Conservation (phyloP, 2,329 filamentous ascomycete species). For the Aaosphaeria pasadenensis region DNA sequence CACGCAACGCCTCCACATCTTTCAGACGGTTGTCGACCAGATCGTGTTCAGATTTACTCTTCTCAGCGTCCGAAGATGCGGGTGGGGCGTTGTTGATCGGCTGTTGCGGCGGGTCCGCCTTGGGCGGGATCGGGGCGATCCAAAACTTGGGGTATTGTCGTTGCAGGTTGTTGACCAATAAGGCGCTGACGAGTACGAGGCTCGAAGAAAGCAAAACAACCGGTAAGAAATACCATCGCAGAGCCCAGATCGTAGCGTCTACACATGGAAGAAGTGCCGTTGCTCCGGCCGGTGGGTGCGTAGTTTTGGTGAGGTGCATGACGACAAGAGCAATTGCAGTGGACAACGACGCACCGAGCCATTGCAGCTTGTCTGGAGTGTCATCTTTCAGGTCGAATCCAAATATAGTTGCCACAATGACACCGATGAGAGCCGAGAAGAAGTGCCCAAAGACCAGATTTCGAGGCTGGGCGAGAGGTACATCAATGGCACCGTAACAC, state of each 20-base stretch:
- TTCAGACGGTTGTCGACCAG: too few species aligned
- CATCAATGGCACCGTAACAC: constrained; percentile 45
- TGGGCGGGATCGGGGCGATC: constrained; percentile 39
- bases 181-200: constrained; percentile 39
- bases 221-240: constrained; percentile 44
- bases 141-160: constrained; percentile 47
- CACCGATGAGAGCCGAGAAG: constrained; percentile 43
- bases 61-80: too few species aligned
- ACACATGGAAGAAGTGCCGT: constrained; percentile 45
- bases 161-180: constrained; percentile 45
- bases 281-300: constrained; percentile 48
- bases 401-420: constrained; percentile 44
- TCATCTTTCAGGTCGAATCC: constrained; percentile 31
- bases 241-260: constrained; percentile 34
- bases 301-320: constrained; percentile 47
- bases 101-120: constrained; percentile 4
- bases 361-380: constrained; percentile 30
- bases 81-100: constrained; percentile 1
- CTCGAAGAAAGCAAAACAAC: constrained; percentile 40
- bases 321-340: constrained; percentile 43
- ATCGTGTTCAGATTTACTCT: too few species aligned
- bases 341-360: constrained; percentile 43
- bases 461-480: constrained; percentile 46
- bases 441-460: constrained; percentile 45
- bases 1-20: too few species aligned